Conservation (phyloP, 2,329 filamentous ascomycete genomes). For the Chaetomium globosum region DNA sequence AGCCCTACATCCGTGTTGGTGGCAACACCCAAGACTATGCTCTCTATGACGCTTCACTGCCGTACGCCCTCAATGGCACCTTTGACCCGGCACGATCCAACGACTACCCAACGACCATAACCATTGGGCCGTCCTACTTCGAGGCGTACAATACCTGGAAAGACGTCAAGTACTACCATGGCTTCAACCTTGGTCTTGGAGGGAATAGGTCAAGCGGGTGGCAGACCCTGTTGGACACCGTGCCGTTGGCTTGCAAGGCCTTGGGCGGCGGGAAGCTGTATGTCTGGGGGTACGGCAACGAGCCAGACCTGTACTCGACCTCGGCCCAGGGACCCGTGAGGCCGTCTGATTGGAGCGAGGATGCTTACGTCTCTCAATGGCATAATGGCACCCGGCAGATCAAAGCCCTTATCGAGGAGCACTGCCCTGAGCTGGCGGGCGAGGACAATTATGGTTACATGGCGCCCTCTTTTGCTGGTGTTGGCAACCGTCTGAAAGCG, state of each 20-base stretch:
- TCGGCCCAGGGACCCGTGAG: slow-evolving; percentile 55
- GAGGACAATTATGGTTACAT: slow-evolving; percentile 53
- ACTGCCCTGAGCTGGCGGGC: slow-evolving; percentile 54
- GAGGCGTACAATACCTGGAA: slow-evolving; percentile 64
- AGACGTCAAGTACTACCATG: slow-evolving; percentile 59
- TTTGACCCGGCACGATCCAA: slow-evolving; percentile 52
- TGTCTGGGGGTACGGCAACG: slow-evolving; percentile 66
- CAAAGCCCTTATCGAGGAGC: slow-evolving; percentile 47
- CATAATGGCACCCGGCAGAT: slow-evolving; percentile 57
- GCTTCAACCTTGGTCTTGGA: slow-evolving; percentile 61
- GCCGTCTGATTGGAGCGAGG: slow-evolving; percentile 57
- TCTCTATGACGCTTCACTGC: slow-evolving; percentile 58
- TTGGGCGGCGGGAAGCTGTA: slow-evolving; percentile 55
- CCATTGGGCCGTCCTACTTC: slow-evolving; percentile 64
- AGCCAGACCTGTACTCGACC: slow-evolving; percentile 62
- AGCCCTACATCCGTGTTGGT: slow-evolving; percentile 64
- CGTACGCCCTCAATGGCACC: slow-evolving; percentile 55
- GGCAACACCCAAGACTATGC: slow-evolving; percentile 70
- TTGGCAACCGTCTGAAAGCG: slow-evolving; percentile 54
- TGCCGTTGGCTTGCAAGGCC: slow-evolving; percentile 60
- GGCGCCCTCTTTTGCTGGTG: slow-evolving; percentile 61
- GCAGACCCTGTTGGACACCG: slow-evolving; percentile 56
- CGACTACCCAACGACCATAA: slow-evolving; percentile 64
- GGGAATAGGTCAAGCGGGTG: slow-evolving; percentile 55
- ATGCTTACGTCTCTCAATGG: slow-evolving; percentile 61